phyloP scores from a whole-genome alignment of 2,329 filamentous ascomycete species.

The Bipolaris zeicola region DNA sequence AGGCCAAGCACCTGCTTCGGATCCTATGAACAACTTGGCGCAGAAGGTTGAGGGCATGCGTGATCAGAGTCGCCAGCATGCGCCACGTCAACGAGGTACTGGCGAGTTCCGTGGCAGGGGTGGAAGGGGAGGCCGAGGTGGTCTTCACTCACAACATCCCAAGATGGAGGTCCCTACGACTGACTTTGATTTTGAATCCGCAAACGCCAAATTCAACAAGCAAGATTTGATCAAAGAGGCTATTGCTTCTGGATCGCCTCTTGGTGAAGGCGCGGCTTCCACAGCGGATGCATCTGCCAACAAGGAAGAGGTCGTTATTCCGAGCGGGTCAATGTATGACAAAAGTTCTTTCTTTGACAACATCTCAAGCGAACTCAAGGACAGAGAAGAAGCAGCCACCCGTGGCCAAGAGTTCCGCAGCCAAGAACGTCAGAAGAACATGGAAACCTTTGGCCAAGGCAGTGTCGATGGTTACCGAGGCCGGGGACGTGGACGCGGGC shows the following conservation, averaged over 20 bases:
- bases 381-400: conserved; percentile 73
- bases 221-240: conserved; percentile 87
- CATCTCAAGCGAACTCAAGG: conserved; percentile 91
- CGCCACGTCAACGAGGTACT: conserved; percentile 54
- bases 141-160: conserved; percentile 46
- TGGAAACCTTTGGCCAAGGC: conserved; percentile 96
- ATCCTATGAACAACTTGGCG: conserved; percentile 71
- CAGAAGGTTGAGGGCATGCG: conserved; percentile 80
- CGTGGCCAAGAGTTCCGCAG: conserved; percentile 84
- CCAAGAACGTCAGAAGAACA: conserved; percentile 92
- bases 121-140: conserved; percentile 55
- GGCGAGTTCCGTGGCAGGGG: conserved; percentile 53
- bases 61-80: conserved; percentile 59
- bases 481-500: conserved; percentile 74
- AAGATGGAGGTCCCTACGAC: conserved; percentile 88
- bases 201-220: conserved; percentile 90
- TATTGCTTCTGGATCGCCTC: conserved; percentile 75
- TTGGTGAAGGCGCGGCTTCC: conserved; percentile 53
- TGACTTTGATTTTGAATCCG: conserved; percentile 88
- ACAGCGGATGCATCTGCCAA: conserved; percentile 47
- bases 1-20: conserved; percentile 30
- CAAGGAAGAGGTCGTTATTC: conserved; percentile 55
- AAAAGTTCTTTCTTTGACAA: conserved; percentile 95
- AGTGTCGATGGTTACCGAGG: conserved; percentile 86
- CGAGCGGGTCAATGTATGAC: conserved; percentile 69